Evolutionary conservation across 2,329 filamentous ascomycete genomes (phyloP), one percentile per base, ranked within the genome.

Genomic region (Penicillium aurantiogriseum): DNA sequence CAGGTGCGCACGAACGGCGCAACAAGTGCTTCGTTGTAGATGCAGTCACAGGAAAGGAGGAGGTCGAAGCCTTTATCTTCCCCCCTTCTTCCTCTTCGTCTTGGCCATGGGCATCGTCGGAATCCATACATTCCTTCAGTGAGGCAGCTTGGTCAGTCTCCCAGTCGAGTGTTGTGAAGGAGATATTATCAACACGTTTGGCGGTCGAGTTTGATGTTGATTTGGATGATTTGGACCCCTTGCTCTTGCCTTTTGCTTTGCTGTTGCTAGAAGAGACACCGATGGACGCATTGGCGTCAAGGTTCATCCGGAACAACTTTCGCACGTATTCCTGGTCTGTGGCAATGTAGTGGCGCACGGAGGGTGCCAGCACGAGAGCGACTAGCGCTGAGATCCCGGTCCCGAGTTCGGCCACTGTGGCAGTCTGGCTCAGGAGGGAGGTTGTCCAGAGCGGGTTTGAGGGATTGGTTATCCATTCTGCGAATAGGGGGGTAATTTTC

Each of bases 11-110:
- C 89, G 48, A 97, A 84, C 0, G 92, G 91, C 43, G 84, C 79
- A 25, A 97, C 85, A 3, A 97, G 83, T 2, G 89, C 85, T 63
- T 96, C 90, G 75, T 97, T 99, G 79, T 95, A 99, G 65, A 99
- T 88, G 74, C 92, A 97, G 74, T 99, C 94, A 70, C 91, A 96
- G 4, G 92, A 91, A 36, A 97, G 72, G 11, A 97, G 79, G 15
- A 86, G 76, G 67, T 95, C 89, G 63, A 94, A 88, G 56, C 82
- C 81, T 3, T 55, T 61, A 46, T 71, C 67, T 65, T 69, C 44
- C 69, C 57, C 40, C 70, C 54, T 61, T 68, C 56, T 51, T 69
- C 36, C 8, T 25, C 54, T 60, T 67, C 57, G 46, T 69, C 29
- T 6, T 31, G 13, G 17, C 21, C 27, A 17, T 17, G 33, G 13